These are phyloP conservation scores for Coemansia sp. DNA, from an alignment of 192 early-diverging fungal genomes.

Conservation along the genomic window DNA sequence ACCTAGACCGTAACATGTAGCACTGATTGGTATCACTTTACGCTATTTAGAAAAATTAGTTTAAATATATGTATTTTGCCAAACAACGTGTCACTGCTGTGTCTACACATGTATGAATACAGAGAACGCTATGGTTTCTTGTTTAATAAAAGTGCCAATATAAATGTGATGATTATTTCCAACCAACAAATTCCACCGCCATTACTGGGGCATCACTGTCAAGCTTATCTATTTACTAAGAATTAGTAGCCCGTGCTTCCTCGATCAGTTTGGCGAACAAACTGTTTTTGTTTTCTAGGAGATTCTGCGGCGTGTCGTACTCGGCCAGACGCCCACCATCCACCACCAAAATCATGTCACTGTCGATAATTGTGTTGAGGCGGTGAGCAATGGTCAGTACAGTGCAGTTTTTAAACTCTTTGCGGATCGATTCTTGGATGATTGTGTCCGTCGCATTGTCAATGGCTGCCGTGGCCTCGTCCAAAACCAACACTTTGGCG, in stretches of 20 bases:
- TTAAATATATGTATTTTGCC: too few species aligned
- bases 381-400: conserved; percentile 82
- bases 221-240: neutral
- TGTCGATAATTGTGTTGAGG: conserved; percentile 77
- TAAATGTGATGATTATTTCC: too few species aligned
- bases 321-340: conserved; percentile 71
- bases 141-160: too few species aligned
- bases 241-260: conserved; percentile 54
- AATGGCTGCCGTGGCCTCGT: conserved; percentile 84
- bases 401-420: conserved; percentile 71
- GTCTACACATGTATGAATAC: too few species aligned
- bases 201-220: too few species aligned
- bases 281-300: conserved; percentile 44
- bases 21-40: neutral
- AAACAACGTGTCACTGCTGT: too few species aligned
- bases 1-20: neutral
- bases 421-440: conserved; percentile 74
- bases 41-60: too few species aligned
- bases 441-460: conserved; percentile 64
- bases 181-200: too few species aligned
- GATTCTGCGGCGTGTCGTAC: conserved; percentile 61
- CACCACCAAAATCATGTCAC: conserved; percentile 74
- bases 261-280: conserved; percentile 65
- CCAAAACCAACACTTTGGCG: conserved; percentile 74
- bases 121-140: too few species aligned